Evolutionary conservation across 192 early-diverging fungal species (phyloP).

Genomic region (Spinellus fusiger): DNA sequence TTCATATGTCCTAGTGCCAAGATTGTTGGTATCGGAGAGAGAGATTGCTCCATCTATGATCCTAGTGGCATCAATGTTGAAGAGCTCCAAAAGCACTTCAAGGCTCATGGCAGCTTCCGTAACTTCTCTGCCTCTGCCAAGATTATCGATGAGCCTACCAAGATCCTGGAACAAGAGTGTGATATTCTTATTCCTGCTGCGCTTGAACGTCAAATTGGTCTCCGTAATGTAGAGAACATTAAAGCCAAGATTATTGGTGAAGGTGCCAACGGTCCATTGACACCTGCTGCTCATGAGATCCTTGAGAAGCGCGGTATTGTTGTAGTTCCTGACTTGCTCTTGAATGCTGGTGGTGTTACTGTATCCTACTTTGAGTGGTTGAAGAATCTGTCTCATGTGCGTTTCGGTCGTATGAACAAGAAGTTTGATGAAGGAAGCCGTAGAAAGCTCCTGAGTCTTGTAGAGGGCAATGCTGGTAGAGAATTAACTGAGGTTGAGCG

Average conservation of each 20-base stretch:
- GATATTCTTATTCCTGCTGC: conserved; percentile 80
- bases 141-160: conserved; percentile 48
- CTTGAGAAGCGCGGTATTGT: conserved; percentile 53
- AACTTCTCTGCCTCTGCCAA: conserved; percentile 55
- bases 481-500: conserved; percentile 64
- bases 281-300: conserved; percentile 64
- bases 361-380: conserved; percentile 82
- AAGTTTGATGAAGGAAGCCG: conserved; percentile 78
- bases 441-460: conserved; percentile 57
- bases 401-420: conserved; percentile 82
- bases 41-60: conserved; percentile 61
- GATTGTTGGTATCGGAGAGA: conserved; percentile 67
- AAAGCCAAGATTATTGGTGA: conserved; percentile 79
- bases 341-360: conserved; percentile 81
- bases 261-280: conserved; percentile 78
- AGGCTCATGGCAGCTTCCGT: conserved; percentile 59
- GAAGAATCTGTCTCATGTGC: conserved; percentile 79
- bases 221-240: conserved; percentile 65
- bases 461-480: conserved; percentile 75
- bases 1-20: conserved; percentile 46
- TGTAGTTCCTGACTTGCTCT: conserved; percentile 68
- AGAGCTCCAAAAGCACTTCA: conserved; percentile 55
- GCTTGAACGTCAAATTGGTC: conserved; percentile 72
- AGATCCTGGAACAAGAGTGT: conserved; percentile 69
- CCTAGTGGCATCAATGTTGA: conserved; percentile 60